A percentile compares a stretch with the other conserved stretches of the same genome.
Conservation (phyloP, 2,329 filamentous ascomycete species). For the Cylindrodendrum hubeiense region DNA sequence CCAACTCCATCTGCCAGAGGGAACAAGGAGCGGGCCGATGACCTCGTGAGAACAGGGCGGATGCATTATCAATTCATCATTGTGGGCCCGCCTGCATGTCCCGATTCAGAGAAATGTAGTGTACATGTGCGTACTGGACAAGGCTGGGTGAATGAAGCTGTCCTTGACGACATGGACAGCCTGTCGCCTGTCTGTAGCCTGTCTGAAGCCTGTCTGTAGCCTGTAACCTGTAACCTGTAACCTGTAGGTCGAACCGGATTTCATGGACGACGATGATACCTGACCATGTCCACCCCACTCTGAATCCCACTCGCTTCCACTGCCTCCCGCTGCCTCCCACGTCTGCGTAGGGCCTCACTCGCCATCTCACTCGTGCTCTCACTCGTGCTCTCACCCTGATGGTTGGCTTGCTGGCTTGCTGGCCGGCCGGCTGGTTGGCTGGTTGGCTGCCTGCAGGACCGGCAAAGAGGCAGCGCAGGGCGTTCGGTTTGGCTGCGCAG, state of each 20-base stretch:
- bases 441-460: not conserved
- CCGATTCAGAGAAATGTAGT: too few relatives aligned
- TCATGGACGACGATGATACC: slow-evolving; percentile 4
- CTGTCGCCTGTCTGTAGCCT: not conserved
- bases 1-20: not conserved
- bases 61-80: slow-evolving; percentile 11
- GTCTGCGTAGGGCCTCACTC: not conserved
- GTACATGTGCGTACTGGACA: not conserved
- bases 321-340: not conserved
- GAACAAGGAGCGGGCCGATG: slow-evolving; percentile 11
- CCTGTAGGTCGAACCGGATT: not conserved
- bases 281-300: slow-evolving; percentile 1
- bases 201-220: too few relatives aligned
- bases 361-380: too few relatives aligned
- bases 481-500: slow-evolving; percentile 1
- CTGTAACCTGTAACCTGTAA: too few relatives aligned
- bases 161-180: not conserved
- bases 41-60: slow-evolving; percentile 3
- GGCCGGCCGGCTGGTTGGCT: too few relatives aligned
- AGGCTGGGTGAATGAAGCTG: slow-evolving; percentile 3
- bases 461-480: not conserved
- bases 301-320: not conserved
- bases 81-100: not conserved
- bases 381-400: not conserved
- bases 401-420: too few relatives aligned